Base-by-base conservation (phyloP, 768 basidiomycete species). In the Lentinula detonsa region DNA sequence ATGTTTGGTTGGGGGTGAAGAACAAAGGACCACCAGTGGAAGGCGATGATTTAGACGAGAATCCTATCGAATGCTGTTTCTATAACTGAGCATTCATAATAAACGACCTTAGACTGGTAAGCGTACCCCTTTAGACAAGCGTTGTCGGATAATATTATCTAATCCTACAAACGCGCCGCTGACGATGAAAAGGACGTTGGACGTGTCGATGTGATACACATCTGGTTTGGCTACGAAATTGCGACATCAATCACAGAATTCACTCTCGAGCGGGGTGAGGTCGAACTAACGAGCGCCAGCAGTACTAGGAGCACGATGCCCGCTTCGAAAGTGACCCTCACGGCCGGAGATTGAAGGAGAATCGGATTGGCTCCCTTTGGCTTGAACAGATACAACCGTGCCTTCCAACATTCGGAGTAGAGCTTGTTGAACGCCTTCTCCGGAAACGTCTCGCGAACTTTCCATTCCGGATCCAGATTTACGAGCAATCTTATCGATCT, bases 91-190 rank as follows among this genome's bases (percentile, higher is more conserved):
- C 9, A 60, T 59, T 28, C 11, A n/a, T 10, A 13, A 23, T 48
- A 63, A 55, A 1, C 51, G 49, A 42, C 56, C 59, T 33, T 39
- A 34, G 33, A 57, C 33, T 15, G 52, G 42, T 9, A 34, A 31
- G 79, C 90, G 65, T 70, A 95, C 94, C 5, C 93, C 93, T 75
- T 93, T 94, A 10, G 88, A 85, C 10, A 93, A 78, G 42, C 95
- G 81, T 57, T 86, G 78, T 69, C 86, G 87, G 64, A 98, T 85
- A 28, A 98, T 74, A 55, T 78, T 83, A 46, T 97, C 95, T 53
- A 98, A 74, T 0, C 95, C 95, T 9, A 97, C 94, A 69, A 97
- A 97, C 1, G 96, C 96, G 1, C 96, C 96, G 54, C 93, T 95
- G 10, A 96, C 71, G 62, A 98, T 90, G 73, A 98, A 98, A n/a